Percentiles rank a stretch among this genome's conserved stretches.
Conservation (phyloP, 176 grass and related monocot species). For the Aegilops longissima region DNA sequence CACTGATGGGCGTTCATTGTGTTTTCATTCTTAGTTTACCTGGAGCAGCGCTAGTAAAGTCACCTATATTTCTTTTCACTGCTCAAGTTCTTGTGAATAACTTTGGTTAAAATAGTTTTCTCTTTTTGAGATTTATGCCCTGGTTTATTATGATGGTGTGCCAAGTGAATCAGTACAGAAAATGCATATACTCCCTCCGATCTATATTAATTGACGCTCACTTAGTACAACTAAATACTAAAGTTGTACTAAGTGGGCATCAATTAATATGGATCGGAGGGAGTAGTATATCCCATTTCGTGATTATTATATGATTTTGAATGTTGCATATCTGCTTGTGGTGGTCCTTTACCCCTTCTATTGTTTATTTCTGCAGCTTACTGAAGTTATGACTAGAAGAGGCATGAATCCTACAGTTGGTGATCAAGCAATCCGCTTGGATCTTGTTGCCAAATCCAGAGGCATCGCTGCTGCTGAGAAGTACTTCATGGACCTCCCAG, state of each 20-base stretch:
- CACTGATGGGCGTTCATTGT: not conserved
- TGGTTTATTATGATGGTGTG: slow-evolving; percentile 5
- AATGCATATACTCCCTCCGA: not conserved
- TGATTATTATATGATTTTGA: not conserved
- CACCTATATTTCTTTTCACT: not conserved
- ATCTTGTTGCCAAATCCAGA: slow-evolving; percentile 79
- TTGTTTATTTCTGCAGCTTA: slow-evolving; percentile 52
- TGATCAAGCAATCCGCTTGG: slow-evolving; percentile 81
- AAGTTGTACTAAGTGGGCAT: too few species aligned
- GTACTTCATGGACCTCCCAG: slow-evolving; percentile 88
- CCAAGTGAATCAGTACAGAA: slow-evolving; percentile 23
- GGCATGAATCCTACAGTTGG: slow-evolving; percentile 87
- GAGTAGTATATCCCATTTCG: not conserved
- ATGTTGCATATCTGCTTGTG: not conserved
- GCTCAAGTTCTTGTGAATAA: not conserved
- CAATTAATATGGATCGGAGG: too few species aligned
- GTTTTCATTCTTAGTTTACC: slow-evolving; percentile 12
- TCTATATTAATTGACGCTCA: too few species aligned
- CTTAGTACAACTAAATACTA: too few species aligned
- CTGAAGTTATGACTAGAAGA: slow-evolving; percentile 77
- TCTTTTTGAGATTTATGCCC: not conserved
- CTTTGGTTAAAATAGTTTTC: not conserved
- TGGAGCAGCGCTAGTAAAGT: not conserved
- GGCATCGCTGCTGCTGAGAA: slow-evolving; percentile 87
- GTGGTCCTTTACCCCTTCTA: not conserved